Evolutionary conservation across 2,329 filamentous ascomycete genomes (phyloP), one percentile per base, ranked within the genome.

Genomic region (Monilinia vaccinii-corymbosi): DNA sequence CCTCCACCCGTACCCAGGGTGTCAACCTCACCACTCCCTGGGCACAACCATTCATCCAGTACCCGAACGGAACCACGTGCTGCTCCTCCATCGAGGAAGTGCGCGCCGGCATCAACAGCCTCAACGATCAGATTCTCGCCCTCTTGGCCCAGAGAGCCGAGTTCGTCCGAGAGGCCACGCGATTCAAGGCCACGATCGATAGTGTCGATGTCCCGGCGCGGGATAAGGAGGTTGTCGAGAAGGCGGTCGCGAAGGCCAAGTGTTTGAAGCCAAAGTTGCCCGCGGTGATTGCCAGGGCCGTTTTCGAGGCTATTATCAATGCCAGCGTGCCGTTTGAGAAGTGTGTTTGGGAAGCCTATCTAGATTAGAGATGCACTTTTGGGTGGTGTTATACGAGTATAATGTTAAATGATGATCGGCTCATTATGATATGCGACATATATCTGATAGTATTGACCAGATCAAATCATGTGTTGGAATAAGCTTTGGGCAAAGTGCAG

Each of bases 161-260:
- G 13, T 66, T 58, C 59, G 62, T 66, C 18, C 50, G 56, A 44
- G 64, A 66, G 55, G 64, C 63, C 7, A 65, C 63, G 11, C 61
- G 64, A n/a, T 66, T 65, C 23, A 64, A 65, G 44, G 53, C 7
- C 4, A 66, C 60, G 0, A 16, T 64, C 2, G 58, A 46, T 36
- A 25, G 31, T 0, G 60, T 65, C 28, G 56, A 64, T 58, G 63
- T 65, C 8, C 64, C 64, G 23, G 32, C 46, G 9, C 47, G 62
- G 51, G 44, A 65, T 51, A 32, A 28, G 2, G 45, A 56, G 13
- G 63, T 65, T 32, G 59, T 65, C 40, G 60, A 62, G 13, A 56
- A 34, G 1, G 63, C 64, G 13, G 60, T 62, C 13, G 60, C 55
- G 31, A 50, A 40, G 11, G 60, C 64, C 3, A 44, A 21, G 40